phyloP scores from a whole-genome alignment of 176 grass and related monocot species.

The Triticum dicoccoides region DNA sequence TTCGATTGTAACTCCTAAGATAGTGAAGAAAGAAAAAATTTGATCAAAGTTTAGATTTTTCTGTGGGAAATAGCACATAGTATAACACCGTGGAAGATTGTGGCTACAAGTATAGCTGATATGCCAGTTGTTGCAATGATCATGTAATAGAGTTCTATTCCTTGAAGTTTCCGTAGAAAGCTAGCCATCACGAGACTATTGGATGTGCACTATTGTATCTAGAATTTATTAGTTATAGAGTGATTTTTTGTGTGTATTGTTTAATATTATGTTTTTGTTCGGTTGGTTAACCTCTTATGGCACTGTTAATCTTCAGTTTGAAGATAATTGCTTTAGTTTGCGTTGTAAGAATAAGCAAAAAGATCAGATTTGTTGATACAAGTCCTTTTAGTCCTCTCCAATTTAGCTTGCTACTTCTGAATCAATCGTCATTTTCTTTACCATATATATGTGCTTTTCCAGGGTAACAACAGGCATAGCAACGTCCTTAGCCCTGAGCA shows the following conservation, averaged over 20 bases:
- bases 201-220: background rate
- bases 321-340: background rate
- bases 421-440: background rate
- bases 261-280: background rate
- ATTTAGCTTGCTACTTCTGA: background rate
- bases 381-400: background rate
- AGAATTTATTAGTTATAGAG: background rate
- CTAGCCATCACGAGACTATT: background rate
- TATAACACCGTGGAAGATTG: background rate
- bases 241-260: background rate
- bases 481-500: slow-evolving; percentile 68
- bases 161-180: background rate
- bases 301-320: background rate
- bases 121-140: background rate
- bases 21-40: too few relatives aligned
- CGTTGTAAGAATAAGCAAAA: background rate
- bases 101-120: background rate
- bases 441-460: background rate
- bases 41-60: too few relatives aligned
- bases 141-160: background rate
- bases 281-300: background rate
- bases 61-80: too few relatives aligned
- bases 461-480: slow-evolving; percentile 72
- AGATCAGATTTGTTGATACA: background rate
- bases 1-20: background rate